Base-by-base conservation (phyloP, 441 rosid species). In the Euphorbia celastroides region DNA sequence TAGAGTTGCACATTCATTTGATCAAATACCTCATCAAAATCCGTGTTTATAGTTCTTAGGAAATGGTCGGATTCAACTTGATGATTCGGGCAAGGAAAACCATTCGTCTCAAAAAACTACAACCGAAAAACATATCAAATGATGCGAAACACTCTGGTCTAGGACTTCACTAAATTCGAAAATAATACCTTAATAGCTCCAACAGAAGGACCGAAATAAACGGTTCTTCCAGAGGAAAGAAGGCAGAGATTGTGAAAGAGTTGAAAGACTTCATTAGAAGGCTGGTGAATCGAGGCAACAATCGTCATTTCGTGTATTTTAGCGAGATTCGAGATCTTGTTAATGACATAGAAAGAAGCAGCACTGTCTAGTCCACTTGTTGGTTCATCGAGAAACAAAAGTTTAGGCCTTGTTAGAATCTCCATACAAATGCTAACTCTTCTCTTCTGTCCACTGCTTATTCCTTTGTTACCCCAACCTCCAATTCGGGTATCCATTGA, bases 321-420 rank as follows among this genome's bases (percentile, higher is more conserved):
- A 2, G 77, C 78, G 6, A 84, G 86, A 26, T 57, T 69, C 0
- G 77, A 72, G 1, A 84, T 72, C 25, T 74, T 70, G 30, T 42
- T 84, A 80, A 77, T 84, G 5, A 84, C 82, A 67, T 84, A 77
- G 71, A 65, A 80, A 0, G 86, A 82, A 0, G 88, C 82, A 0
- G 88, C 88, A 25, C 88, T 79, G 34, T 84, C 88, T 0, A 84
- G 82, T 7, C 88, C 88, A 22, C 84, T 82, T 2, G 88, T 84
- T 5, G 83, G 86, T 67, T 84, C 84, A 16, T 82, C 85, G 0
- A 82, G 83, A 69, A 77, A 82, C 10, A 82, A 71, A 31, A 84
- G 82, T 70, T 78, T 79, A 0, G 83, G 85, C 6, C 83, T 66
- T 0, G 75, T 84, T 20, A 82, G 69, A 30, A 81, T 76, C 66